These are phyloP conservation scores for Elasticomyces elasticus DNA, from an alignment of 495 filamentous ascomycete species.

Conservation along the genomic window DNA sequence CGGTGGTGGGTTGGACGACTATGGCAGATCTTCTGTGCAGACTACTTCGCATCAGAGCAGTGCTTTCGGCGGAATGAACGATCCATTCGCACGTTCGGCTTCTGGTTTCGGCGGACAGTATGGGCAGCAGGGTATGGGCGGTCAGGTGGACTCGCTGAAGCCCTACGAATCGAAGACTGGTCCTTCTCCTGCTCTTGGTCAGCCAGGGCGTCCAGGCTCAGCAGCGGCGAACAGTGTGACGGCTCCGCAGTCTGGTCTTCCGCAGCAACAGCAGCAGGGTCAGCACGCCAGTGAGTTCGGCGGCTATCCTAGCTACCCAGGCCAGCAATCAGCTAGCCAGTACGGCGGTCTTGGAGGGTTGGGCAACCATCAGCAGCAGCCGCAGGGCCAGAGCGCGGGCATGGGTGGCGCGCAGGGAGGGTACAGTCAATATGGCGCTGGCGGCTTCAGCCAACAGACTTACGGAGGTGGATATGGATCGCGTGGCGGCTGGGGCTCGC, in stretches of 20 bases:
- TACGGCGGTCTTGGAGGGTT: conserved; percentile 64
- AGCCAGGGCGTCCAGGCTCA: conserved; percentile 73
- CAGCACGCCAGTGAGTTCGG: conserved; percentile 56
- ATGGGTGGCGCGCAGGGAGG: conserved; percentile 15
- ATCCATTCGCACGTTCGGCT: conserved; percentile 64
- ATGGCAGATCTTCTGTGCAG: conserved; percentile 63
- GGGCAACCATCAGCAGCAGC: conserved; percentile 45
- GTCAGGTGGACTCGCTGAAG: conserved; percentile 62
- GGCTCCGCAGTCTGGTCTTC: conserved; percentile 54
- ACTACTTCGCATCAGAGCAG: conserved; percentile 49
- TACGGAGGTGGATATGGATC: conserved; percentile 13
- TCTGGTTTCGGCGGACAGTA: conserved; percentile 56
- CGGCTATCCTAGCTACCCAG: conserved; percentile 17
- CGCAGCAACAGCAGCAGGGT: conserved; percentile 68
- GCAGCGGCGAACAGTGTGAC: conserved; percentile 62
- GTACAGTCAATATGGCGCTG: conserved; percentile 15
- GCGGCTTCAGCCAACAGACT: conserved; percentile 16
- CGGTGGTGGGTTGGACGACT: conserved; percentile 52
- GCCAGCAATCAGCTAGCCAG: conserved; percentile 37
- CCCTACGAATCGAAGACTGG: conserved; percentile 60
- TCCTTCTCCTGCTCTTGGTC: conserved; percentile 74
- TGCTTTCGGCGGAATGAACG: conserved; percentile 60
- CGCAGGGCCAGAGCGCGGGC: conserved; percentile 4
- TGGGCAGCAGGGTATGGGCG: conserved; percentile 41
- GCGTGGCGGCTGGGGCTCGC: conserved; percentile 19